Evolutionary conservation across 805 yeast species (phyloP).

Genomic region (Wickerhamomyces pijperi): DNA sequence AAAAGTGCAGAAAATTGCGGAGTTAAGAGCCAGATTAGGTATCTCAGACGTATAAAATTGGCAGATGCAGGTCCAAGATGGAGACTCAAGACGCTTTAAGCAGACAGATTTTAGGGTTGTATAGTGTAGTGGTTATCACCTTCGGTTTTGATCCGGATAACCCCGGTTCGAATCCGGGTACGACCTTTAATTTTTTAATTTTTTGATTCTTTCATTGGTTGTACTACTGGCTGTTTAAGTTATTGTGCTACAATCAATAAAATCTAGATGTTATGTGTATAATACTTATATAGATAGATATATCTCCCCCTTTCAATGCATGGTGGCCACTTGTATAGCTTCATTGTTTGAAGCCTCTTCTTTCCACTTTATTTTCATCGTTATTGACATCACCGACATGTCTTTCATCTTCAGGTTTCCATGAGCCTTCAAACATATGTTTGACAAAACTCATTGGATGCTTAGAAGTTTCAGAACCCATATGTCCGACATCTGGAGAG

Average conservation of each 20-base stretch:
- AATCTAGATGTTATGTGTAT: too few relatives aligned
- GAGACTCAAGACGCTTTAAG: too few relatives aligned
- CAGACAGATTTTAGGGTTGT: constrained; percentile 33
- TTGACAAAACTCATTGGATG: constrained; percentile 46
- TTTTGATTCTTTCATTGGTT: background rate
- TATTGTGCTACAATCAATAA: too few relatives aligned
- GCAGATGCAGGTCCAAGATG: too few relatives aligned
- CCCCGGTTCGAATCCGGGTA: constrained; percentile 86
- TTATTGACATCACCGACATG: constrained; percentile 1
- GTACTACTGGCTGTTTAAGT: background rate
- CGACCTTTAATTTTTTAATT: constrained; percentile 36
- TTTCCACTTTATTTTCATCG: background rate
- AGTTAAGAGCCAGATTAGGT: too few relatives aligned
- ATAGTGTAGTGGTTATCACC: constrained; percentile 53
- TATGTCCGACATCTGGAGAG: constrained; percentile 59
- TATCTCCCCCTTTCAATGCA: background rate
- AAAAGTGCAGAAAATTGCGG: too few relatives aligned
- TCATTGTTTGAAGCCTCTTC: constrained; percentile 2
- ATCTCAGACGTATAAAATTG: too few relatives aligned
- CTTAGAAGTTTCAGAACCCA: constrained; percentile 39
- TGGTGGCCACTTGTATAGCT: background rate
- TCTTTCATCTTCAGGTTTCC: constrained; percentile 32
- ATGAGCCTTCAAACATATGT: constrained; percentile 55
- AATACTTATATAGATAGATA: too few relatives aligned
- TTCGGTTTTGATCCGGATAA: constrained; percentile 54